Evolutionary conservation across 2,329 filamentous ascomycete species (phyloP), one percentile per base, ranked within the genome.

Genomic region (Reticulascus tulasneorum): DNA sequence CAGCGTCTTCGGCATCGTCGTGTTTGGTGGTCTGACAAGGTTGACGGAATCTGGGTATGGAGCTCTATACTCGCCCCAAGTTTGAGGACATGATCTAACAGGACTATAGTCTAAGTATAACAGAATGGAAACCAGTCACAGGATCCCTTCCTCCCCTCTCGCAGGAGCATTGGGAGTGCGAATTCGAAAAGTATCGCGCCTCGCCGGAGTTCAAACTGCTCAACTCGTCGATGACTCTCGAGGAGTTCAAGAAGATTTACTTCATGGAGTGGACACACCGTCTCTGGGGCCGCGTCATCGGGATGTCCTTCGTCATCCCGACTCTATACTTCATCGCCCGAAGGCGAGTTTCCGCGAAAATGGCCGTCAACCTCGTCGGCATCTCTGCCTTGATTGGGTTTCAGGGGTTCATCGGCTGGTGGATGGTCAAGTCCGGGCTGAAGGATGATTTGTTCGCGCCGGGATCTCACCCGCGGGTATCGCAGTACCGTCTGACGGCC

Each of bases 191-290:
- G 63, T 98, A 98, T 71, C 83, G 84, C 47, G 79, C 84, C 27
- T 95, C 89, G 15, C 93, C 93, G 44, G 93, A 98, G 63, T 98
- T 91, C 67, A 80, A 86, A 55, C 77, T 89, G 44, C 75, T 98
- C 50, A 98, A 98, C 66, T 84, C 90, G 21, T 79, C 87, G 59
- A 98, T 98, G 93, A 84, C 77, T 21, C 72, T 98, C 38, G 76
- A 82, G 40, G 93, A 98, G 59, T 98, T 97, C 70, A 96, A 97
- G 64, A 84, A 93, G 59, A 98, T 98, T 49, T 98, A 97, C 75
- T 98, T 85, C 62, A 97, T 97, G 93, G 93, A 98, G 71, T 98
- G 93, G 93, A 81, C 83, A 27, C 93, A 98, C 63, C 80, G 93
- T 20, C 74, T 96, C 37, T 97, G 93, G 90, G 93, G 93, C 29